phyloP scores from a whole-genome alignment of 257 asterid species.

The Solanum virginianum region DNA sequence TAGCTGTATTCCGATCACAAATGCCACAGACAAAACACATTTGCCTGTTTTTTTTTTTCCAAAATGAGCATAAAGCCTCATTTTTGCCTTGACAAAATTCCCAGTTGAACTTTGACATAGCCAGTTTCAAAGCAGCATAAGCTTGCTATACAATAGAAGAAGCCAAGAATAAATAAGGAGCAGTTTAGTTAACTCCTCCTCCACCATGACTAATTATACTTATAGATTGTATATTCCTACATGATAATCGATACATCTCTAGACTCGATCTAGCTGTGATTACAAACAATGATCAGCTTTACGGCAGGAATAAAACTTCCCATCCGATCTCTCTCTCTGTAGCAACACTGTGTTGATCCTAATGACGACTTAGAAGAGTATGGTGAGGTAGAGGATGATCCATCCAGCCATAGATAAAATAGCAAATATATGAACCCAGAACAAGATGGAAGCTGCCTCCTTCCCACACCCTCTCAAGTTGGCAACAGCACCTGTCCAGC shows the following conservation, averaged over 20 bases:
- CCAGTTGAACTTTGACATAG: neutral
- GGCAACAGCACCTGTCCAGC: conserved; percentile 80
- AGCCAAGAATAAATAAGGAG: neutral
- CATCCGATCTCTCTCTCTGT: neutral
- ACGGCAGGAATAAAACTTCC: neutral
- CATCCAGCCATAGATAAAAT: conserved; percentile 95
- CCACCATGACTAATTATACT: neutral
- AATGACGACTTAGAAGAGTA: conserved; percentile 40
- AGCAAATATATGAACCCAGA: conserved; percentile 98
- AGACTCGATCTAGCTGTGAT: neutral
- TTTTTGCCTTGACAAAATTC: neutral
- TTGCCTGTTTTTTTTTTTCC: neutral
- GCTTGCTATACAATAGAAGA: neutral
- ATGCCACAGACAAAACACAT: neutral
- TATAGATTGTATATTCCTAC: neutral
- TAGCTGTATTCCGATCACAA: neutral
- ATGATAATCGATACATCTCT: neutral
- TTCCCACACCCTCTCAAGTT: conserved; percentile 93
- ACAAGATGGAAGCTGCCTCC: conserved; percentile 87
- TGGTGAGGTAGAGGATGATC: conserved; percentile 78
- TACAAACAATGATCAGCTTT: neutral
- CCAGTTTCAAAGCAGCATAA: neutral
- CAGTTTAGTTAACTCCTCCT: neutral
- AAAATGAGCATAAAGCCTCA: neutral
- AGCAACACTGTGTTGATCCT: neutral